Percentiles rank a stretch among this genome's conserved stretches.
Conservation (phyloP, 2,329 filamentous ascomycete species). For the Rutstroemia sydowiana region DNA sequence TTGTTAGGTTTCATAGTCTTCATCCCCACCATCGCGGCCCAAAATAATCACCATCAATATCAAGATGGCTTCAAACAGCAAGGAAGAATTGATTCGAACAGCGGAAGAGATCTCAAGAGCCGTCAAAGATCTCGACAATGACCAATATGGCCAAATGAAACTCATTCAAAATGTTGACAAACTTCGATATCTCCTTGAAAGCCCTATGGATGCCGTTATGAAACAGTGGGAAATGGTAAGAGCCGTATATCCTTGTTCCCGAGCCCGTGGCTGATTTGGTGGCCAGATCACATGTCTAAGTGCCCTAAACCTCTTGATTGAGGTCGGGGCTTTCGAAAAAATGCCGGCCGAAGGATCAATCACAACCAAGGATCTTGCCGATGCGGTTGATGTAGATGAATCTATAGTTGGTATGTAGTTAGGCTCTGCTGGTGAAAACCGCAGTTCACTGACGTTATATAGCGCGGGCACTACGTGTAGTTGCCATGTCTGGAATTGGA, state of each 20-base stretch:
- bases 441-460: no score
- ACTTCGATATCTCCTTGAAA: slow-evolving; percentile 14
- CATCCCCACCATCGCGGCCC: not conserved
- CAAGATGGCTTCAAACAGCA: not conserved
- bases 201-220: slow-evolving; percentile 14
- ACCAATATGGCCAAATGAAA: slow-evolving; percentile 8
- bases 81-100: not conserved
- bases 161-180: slow-evolving; percentile 15
- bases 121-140: slow-evolving; percentile 14
- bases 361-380: slow-evolving; percentile 19
- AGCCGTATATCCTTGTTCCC: not conserved
- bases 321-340: slow-evolving; percentile 19
- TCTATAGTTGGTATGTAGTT: not conserved
- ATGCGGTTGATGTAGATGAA: not conserved
- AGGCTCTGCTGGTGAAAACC: not conserved
- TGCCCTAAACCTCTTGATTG: not conserved
- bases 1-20: no score
- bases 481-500: not conserved
- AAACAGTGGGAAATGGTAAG: slow-evolving; percentile 16
- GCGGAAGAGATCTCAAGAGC: slow-evolving; percentile 2
- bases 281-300: not conserved
- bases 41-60: not conserved
- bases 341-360: slow-evolving; percentile 26
- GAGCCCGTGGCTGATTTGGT: not conserved
- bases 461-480: not conserved